A percentile compares a stretch with the other conserved stretches of the same genome.
These are phyloP conservation scores for Pythium coloratum DNA, from an alignment of 352 stramenopile species.

Conservation along the genomic window DNA sequence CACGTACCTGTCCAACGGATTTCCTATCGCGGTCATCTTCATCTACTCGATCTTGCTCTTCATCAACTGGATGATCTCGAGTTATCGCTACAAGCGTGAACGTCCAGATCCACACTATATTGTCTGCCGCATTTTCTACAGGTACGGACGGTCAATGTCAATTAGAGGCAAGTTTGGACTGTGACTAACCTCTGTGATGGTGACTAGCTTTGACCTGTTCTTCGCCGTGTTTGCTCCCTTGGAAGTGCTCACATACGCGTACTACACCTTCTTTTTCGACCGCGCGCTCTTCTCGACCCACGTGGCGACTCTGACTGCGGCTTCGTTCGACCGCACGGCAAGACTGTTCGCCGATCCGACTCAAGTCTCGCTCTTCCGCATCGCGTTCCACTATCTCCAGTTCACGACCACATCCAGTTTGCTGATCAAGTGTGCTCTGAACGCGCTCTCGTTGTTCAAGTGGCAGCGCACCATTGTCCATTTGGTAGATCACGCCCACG, in stretches of 20 bases:
- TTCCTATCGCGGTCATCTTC: background rate
- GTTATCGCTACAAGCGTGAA: background rate
- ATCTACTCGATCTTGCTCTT: background rate
- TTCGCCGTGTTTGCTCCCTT: conserved; percentile 60
- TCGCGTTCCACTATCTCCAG: conserved; percentile 48
- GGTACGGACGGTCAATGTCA: background rate
- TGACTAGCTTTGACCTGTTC: conserved; percentile 51
- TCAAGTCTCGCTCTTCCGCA: conserved; percentile 42
- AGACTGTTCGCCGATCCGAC: conserved; percentile 46
- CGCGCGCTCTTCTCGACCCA: conserved; percentile 36
- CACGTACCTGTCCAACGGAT: conserved; percentile 2
- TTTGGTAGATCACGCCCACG: background rate
- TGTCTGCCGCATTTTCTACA: conserved; percentile 21
- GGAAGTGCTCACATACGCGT: conserved; percentile 41
- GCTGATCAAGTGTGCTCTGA: conserved; percentile 38
- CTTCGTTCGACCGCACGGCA: conserved; percentile 40
- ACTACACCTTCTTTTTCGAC: conserved; percentile 47
- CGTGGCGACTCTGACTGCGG: conserved; percentile 28
- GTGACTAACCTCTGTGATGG: background rate
- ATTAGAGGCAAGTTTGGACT: background rate
- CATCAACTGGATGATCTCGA: conserved; percentile 7
- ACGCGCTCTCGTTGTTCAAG: conserved; percentile 42
- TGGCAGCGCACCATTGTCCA: conserved; percentile 39
- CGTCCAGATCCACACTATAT: conserved; percentile 11
- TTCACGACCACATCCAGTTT: conserved; percentile 30